Conservation (phyloP, 169 alveolate genomes). For the Neospora caninum region DNA sequence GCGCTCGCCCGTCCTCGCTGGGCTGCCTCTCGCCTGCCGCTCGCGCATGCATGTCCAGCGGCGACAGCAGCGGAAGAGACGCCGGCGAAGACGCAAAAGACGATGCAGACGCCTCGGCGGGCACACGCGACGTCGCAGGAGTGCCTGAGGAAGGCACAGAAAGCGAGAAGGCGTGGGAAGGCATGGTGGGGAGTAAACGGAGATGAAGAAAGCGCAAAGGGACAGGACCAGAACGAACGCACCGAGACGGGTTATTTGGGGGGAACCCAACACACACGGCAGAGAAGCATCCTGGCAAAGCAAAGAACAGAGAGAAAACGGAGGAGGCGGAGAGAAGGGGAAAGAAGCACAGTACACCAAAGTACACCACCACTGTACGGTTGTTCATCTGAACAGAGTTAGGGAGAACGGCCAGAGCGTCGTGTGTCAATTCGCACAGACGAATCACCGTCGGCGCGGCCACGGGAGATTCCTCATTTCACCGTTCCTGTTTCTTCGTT, state of each 20-base stretch:
- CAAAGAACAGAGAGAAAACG: neutral
- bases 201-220: neutral
- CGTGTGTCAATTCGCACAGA: neutral
- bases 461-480: neutral
- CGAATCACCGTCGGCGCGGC: neutral
- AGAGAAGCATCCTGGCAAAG: no score
- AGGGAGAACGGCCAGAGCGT: neutral
- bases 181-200: neutral
- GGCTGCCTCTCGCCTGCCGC: neutral
- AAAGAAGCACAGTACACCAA: no score
- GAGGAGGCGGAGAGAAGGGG: neutral
- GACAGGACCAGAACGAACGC: neutral
- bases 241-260: neutral
- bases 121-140: neutral
- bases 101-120: neutral
- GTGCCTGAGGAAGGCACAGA: neutral
- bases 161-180: neutral
- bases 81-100: neutral
- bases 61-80: conserved; percentile 6
- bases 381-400: no score
- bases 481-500: neutral
- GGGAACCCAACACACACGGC: neutral
- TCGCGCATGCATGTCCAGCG: neutral
- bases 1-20: conserved; percentile 6
- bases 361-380: no score